These are phyloP conservation scores for Amoebophrya sp. DNA, from an alignment of 169 alveolate species.

Conservation along the genomic window DNA sequence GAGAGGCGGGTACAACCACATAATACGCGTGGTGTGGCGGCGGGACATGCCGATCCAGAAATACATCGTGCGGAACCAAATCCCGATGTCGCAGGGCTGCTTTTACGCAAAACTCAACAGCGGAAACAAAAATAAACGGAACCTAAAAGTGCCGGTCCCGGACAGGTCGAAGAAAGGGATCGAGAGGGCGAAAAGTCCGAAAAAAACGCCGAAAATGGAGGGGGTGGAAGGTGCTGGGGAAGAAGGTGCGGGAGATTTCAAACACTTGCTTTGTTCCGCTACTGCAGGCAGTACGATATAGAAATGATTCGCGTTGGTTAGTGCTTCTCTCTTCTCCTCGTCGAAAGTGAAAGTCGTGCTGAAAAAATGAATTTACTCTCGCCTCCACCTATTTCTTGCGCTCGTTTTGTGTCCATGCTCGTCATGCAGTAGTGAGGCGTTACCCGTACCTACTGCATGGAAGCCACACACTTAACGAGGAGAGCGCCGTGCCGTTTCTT, in stretches of 20 bases:
- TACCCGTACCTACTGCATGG: too few species aligned
- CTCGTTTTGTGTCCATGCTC: too few species aligned
- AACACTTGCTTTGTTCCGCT: too few species aligned
- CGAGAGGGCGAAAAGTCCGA: neutral
- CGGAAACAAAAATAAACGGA: neutral
- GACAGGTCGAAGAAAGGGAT: neutral
- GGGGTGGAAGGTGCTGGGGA: neutral
- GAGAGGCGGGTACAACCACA: neutral
- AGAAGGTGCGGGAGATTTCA: neutral
- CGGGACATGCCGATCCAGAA: neutral
- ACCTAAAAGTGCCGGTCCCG: neutral
- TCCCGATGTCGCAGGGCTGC: neutral
- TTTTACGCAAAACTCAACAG: neutral
- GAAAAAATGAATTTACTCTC: too few species aligned
- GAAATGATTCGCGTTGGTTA: too few species aligned
- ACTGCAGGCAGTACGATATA: too few species aligned
- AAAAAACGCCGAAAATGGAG: neutral
- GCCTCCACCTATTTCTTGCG: too few species aligned
- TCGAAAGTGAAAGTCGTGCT: too few species aligned
- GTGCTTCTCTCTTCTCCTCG: too few species aligned
- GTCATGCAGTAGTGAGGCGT: too few species aligned
- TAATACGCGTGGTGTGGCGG: neutral
- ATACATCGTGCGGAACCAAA: neutral
- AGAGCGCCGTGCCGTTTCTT: too few species aligned
- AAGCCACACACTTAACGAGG: too few species aligned